Evolutionary conservation across 2,329 filamentous ascomycete genomes (phyloP).

Genomic region (Didymella exigua): DNA sequence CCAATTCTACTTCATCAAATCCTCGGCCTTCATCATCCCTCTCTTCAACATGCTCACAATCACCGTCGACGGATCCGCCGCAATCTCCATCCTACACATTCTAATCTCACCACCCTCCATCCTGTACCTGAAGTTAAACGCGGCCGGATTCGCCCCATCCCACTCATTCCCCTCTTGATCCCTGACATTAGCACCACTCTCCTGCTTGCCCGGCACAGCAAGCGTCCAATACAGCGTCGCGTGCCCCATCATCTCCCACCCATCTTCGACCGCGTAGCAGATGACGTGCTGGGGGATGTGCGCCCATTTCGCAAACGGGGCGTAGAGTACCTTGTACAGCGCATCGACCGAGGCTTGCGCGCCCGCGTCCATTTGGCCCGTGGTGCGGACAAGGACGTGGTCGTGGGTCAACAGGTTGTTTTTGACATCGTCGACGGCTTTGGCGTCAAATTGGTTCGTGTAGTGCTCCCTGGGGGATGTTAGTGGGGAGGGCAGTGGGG

Average conservation of each 20-base stretch:
- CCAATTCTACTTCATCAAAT: constrained; percentile 17
- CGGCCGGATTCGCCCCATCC: constrained; percentile 16
- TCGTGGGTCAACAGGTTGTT: constrained; percentile 1
- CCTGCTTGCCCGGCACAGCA: constrained; percentile 10
- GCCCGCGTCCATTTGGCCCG: constrained; percentile 12
- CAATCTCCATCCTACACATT: constrained; percentile 11
- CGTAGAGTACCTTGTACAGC: constrained; percentile 17
- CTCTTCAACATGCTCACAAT: constrained; percentile 20
- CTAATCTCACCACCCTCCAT: constrained; percentile 7
- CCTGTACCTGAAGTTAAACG: constrained; percentile 15
- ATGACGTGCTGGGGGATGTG: constrained; percentile 14
- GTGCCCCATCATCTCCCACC: constrained; percentile 19
- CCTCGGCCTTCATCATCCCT: constrained; percentile 23
- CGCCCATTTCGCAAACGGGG: constrained; percentile 8
- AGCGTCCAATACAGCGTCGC: constrained; percentile 18
- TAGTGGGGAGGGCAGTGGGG: background rate
- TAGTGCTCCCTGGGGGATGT: constrained; percentile 14
- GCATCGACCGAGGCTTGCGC: constrained; percentile 3
- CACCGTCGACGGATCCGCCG: constrained; percentile 15
- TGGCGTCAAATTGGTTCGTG: constrained; percentile 10
- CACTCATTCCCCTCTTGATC: constrained; percentile 15
- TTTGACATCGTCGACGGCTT: constrained; percentile 10
- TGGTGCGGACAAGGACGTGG: constrained; percentile 13
- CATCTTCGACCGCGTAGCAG: constrained; percentile 14
- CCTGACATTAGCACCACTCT: constrained; percentile 7